Evolutionary conservation across 345 rosid genomes (phyloP).

Genomic region (Citrus mangshanensis): DNA sequence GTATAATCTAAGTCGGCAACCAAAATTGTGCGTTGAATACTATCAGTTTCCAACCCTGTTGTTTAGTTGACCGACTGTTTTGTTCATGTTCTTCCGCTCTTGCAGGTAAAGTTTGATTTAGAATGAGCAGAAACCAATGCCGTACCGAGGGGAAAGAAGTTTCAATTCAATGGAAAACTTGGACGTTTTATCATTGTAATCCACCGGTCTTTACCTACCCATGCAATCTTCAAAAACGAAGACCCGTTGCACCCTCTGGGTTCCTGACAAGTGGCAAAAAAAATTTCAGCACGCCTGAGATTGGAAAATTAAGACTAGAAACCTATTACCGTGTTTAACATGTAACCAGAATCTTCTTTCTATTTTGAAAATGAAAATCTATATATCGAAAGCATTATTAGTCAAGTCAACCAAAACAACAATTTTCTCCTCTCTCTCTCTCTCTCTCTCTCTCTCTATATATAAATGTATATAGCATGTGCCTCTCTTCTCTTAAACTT

Average conservation of each 20-base stretch:
- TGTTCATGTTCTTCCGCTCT: no score
- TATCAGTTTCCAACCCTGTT: no score
- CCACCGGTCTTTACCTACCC: background rate
- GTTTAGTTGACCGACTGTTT: no score
- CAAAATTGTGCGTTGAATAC: no score
- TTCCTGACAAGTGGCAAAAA: background rate
- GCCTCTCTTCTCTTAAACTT: background rate
- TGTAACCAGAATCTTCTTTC: background rate
- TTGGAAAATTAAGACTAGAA: no score
- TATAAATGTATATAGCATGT: background rate
- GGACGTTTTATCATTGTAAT: no score
- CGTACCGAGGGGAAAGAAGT: no score
- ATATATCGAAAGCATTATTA: background rate
- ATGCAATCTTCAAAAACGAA: slow-evolving; percentile 1
- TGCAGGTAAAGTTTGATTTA: no score
- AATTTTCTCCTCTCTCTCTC: no score
- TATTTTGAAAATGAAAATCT: background rate
- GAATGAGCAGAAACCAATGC: no score
- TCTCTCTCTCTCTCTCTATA: background rate
- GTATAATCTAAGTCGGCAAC: no score
- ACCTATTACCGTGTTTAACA: background rate
- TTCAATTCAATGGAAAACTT: no score
- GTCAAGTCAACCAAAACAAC: slow-evolving; percentile 1
- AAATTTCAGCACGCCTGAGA: background rate
- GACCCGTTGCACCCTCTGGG: background rate